Evolutionary conservation across 1,284 basidiomycete genomes (phyloP), one percentile per base, ranked within the genome.

Genomic region (Sporisorium reilianum): DNA sequence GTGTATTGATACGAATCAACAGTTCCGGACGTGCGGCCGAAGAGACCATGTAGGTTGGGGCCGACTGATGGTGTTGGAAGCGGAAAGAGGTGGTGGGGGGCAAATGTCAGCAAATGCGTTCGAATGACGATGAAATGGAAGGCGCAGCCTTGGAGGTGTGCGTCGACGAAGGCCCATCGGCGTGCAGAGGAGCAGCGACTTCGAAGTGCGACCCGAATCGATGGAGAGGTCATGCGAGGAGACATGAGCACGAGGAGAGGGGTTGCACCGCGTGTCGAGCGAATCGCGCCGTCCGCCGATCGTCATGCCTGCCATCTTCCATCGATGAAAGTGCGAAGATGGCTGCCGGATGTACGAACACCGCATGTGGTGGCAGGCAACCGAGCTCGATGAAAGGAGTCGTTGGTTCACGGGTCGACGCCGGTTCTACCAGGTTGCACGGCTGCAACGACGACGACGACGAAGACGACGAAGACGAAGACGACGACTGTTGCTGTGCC

Each of bases 41-140:
- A 86, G 89, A 86, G 82, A 91, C 95, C 95, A 86, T 95, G 91
- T 49, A 98, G 90, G 89, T 97, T 97, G 70, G 95, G 95, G 72
- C 94, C 94, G 75, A 96, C 94, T 88, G 87, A 84, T 25, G 9
- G 36, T 14, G 83, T 86, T 59, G 30, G 30, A 12, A 40, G 54
- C 45, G 61, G 20, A 9, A 25, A 30, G 16, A 23, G 49, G 20
- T 30, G n/a, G 26, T 2, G 26, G 7, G 42, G 8, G 14, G 22
- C 18, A 28, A 9, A 30, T 34, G 42, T 45, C 54, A 56, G 44
- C 23, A 28, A 26, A 1, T 2, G n/a, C 9, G 23, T 38, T 40
- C 6, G 38, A 41, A 10, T 5, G 18, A 20, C 7, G 4, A 16
- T 9, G 9, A 41, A 20, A 20, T 6, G 38, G n/a, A n/a, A 9